Evolutionary conservation across 2,329 filamentous ascomycete species (phyloP).

Genomic region (Cercospora nicotianae): DNA sequence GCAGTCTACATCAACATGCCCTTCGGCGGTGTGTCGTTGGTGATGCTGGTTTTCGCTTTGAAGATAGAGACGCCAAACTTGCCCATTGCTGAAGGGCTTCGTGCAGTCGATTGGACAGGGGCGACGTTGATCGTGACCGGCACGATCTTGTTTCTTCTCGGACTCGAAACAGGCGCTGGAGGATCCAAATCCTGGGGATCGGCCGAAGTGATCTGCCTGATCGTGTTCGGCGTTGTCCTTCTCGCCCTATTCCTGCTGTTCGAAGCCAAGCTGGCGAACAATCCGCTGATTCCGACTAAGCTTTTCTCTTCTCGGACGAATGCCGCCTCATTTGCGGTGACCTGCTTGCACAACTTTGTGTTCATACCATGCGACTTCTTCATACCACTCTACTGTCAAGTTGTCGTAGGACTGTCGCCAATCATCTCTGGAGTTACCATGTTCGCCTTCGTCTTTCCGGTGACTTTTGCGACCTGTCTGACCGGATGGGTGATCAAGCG

Average conservation of each 20-base stretch:
- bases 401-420: slow-evolving; percentile 61
- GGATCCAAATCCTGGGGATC: slow-evolving; percentile 54
- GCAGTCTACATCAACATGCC: slow-evolving; percentile 46
- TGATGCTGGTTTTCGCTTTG: slow-evolving; percentile 61
- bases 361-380: slow-evolving; percentile 70
- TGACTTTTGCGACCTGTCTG: slow-evolving; percentile 47
- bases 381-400: slow-evolving; percentile 72
- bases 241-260: slow-evolving; percentile 57
- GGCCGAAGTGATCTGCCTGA: slow-evolving; percentile 55
- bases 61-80: slow-evolving; percentile 66
- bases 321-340: slow-evolving; percentile 55
- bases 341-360: slow-evolving; percentile 51
- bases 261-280: slow-evolving; percentile 63
- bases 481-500: slow-evolving; percentile 51
- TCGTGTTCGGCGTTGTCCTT: slow-evolving; percentile 53
- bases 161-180: slow-evolving; percentile 55
- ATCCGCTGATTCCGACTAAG: slow-evolving; percentile 67
- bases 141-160: slow-evolving; percentile 55
- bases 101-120: slow-evolving; percentile 65
- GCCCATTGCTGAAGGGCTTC: slow-evolving; percentile 60
- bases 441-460: slow-evolving; percentile 56
- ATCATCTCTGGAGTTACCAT: slow-evolving; percentile 61
- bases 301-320: slow-evolving; percentile 61
- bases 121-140: slow-evolving; percentile 45
- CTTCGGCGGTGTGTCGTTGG: slow-evolving; percentile 58